A percentile compares a stretch with the other conserved stretches of the same genome.
Evolutionary conservation across 1,284 basidiomycete genomes (phyloP).

Genomic region (Agaricales sp.): DNA sequence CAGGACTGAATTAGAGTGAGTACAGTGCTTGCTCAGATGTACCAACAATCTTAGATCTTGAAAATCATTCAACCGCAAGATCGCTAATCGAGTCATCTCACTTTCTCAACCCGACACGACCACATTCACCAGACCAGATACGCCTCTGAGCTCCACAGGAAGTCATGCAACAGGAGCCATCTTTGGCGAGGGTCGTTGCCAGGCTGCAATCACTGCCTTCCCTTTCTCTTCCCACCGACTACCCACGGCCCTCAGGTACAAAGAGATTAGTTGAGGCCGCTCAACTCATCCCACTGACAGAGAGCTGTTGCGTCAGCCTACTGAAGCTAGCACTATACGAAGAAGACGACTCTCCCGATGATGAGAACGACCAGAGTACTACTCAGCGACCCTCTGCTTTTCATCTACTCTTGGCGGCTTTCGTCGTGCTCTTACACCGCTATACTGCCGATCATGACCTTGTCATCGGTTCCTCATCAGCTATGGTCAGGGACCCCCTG

Average conservation of each 20-base stretch:
- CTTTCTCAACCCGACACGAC: too few species aligned
- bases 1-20: too few species aligned
- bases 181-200: conserved; percentile 41
- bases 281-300: conserved; percentile 54
- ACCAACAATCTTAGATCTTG: too few species aligned
- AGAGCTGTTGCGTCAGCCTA: conserved; percentile 58
- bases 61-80: too few species aligned
- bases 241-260: conserved; percentile 73
- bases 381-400: conserved; percentile 70
- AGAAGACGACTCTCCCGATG: conserved; percentile 45
- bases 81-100: too few species aligned
- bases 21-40: too few species aligned
- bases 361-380: conserved; percentile 34
- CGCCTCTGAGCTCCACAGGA: too few species aligned
- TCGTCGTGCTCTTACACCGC: conserved; percentile 85
- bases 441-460: conserved; percentile 96
- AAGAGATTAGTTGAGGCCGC: conserved; percentile 76
- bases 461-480: conserved; percentile 85
- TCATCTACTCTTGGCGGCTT: conserved; percentile 87
- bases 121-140: too few species aligned
- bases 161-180: too few species aligned
- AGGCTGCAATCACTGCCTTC: conserved; percentile 75
- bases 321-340: conserved; percentile 71
- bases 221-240: conserved; percentile 93
- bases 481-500: conserved; percentile 70